Conservation (phyloP, 2,329 filamentous ascomycete species). For the Cladosporium sp. region DNA sequence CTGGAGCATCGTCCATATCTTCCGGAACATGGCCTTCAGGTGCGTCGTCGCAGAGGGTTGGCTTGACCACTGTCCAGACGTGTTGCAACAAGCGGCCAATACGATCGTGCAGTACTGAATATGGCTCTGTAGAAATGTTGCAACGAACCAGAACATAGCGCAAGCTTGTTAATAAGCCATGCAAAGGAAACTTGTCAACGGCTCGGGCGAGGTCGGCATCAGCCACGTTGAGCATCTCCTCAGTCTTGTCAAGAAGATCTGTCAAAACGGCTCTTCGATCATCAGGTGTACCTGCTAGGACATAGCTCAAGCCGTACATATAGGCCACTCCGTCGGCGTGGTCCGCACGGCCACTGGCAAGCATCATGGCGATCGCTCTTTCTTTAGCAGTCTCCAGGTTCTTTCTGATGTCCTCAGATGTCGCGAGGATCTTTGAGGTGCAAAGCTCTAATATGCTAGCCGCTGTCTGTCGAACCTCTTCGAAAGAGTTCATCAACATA, state of each 20-base stretch:
- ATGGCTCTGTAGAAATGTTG: not conserved
- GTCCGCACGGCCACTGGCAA: constrained; percentile 75
- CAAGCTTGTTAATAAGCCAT: constrained; percentile 34
- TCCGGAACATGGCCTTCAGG: constrained; percentile 83
- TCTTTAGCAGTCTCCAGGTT: not conserved
- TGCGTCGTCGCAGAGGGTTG: constrained; percentile 85
- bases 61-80: constrained; percentile 74
- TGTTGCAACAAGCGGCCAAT: constrained; percentile 40
- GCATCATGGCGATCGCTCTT: constrained; percentile 53
- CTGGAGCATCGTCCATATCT: constrained; percentile 67
- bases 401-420: too few relatives aligned
- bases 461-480: constrained; percentile 69
- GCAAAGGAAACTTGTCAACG: constrained; percentile 43
- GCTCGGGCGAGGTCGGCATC: constrained; percentile 63
- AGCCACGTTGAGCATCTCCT: constrained; percentile 61
- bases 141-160: constrained; percentile 23
- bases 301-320: constrained; percentile 64
- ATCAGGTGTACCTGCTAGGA: constrained; percentile 28
- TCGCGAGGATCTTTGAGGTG: not conserved
- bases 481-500: constrained; percentile 82
- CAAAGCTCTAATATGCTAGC: constrained; percentile 31
- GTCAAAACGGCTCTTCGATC: constrained; percentile 20
- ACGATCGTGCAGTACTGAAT: constrained; percentile 50
- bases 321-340: constrained; percentile 88
- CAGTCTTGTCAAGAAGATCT: constrained; percentile 46